phyloP scores from a whole-genome alignment of 306 rosid genomes.

The Pachyrhizus erosus region DNA sequence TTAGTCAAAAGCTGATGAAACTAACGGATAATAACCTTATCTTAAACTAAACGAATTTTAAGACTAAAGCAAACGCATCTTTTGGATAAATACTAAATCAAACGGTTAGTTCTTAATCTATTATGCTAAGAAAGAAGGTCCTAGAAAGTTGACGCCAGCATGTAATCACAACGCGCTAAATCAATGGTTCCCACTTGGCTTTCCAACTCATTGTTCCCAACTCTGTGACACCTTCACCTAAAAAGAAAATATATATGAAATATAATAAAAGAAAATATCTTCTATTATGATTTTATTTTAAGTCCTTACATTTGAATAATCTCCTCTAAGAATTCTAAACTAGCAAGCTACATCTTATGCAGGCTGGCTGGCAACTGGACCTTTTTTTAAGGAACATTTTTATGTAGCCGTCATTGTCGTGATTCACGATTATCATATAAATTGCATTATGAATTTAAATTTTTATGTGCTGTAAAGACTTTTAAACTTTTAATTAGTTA shows the following conservation, averaged over 20 bases:
- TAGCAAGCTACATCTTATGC: conserved; percentile 30
- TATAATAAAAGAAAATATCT: neutral
- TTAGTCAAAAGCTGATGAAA: conserved; percentile 32
- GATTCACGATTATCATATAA: conserved; percentile 7
- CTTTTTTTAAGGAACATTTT: neutral
- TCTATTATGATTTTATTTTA: neutral
- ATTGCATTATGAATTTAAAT: neutral
- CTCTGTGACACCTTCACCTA: neutral
- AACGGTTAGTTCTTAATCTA: neutral
- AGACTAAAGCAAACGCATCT: conserved; percentile 33
- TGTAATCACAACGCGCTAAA: conserved; percentile 27
- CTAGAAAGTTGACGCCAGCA: conserved; percentile 37
- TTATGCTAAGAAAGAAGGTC: conserved; percentile 35
- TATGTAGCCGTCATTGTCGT: neutral
- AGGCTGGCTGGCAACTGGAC: conserved; percentile 43
- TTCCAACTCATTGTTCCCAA: neutral
- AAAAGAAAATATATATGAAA: neutral
- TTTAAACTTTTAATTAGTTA: neutral
- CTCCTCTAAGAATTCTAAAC: conserved; percentile 1
- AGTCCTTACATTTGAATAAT: conserved; percentile 29
- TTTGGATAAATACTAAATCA: conserved; percentile 35
- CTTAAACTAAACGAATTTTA: neutral
- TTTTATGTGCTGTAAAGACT: neutral
- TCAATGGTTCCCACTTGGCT: neutral
- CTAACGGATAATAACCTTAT: conserved; percentile 13